These are phyloP conservation scores for Erodium trifolium DNA, from an alignment of 441 rosid genomes.

Conservation along the genomic window DNA sequence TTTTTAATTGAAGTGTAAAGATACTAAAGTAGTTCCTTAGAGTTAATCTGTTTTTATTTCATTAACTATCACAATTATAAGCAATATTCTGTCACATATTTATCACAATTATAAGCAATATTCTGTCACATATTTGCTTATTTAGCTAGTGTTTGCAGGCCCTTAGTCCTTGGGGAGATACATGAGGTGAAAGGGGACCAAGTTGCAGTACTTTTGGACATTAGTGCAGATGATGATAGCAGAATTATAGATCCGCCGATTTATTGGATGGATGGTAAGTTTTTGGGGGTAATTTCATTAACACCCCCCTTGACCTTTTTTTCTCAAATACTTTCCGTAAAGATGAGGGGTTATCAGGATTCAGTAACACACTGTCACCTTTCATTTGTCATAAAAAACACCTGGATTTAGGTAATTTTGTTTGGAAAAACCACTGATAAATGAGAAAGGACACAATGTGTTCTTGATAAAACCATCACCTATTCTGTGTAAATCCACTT, in stretches of 20 bases:
- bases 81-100: too few species aligned
- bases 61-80: not conserved
- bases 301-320: too few species aligned
- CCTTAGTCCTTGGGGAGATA: constrained; percentile 2
- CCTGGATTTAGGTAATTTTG: too few species aligned
- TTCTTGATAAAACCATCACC: too few species aligned
- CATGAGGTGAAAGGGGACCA: constrained; percentile 2
- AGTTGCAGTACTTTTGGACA: not conserved
- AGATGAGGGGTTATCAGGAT: too few species aligned
- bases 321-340: too few species aligned
- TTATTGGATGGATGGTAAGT: not conserved
- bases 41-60: not conserved
- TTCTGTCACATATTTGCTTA: not conserved
- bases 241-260: not conserved
- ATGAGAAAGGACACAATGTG: too few species aligned
- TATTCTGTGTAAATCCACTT: too few species aligned
- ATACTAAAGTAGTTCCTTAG: not conserved
- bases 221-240: not conserved
- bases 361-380: too few species aligned
- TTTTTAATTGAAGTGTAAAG: too few species aligned
- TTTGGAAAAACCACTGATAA: too few species aligned
- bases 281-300: not conserved
- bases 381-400: too few species aligned
- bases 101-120: not conserved
- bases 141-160: not conserved